Base-by-base conservation (phyloP, 495 filamentous ascomycete genomes). In the Penicillium pulvis region DNA sequence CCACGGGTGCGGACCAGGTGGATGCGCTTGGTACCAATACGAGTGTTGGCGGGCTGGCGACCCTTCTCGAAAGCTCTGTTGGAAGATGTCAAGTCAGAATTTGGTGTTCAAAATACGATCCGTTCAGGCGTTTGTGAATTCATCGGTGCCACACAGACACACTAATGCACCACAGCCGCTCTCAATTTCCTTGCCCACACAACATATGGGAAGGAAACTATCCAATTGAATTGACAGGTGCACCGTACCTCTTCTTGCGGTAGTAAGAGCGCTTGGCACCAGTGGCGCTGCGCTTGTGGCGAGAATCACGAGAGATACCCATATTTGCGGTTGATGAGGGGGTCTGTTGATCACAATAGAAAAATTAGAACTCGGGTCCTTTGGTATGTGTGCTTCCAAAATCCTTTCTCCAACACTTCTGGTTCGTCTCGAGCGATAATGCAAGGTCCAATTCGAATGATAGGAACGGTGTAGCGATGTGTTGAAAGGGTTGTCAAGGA, bases 231-330 rank as follows among this genome's bases (percentile, higher is more conserved):
- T 48, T 48, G 55, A 42, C 41, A 59, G 61, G 61, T 57, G 52
- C 66, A 66, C 71, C 79, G 79, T 87, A 88, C 85, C 85, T 86
- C 85, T 88, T 88, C 83, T 88, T 88, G 79, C 91, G 90, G 82
- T 95, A 96, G 84, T 83, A 86, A 80, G 93, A 85, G 72, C 93
- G 87, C 89, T 97, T 97, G 68, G 93, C 93, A 83, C 93, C 93
- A 71, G 93, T 92, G 77, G 91, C 91, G 79, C 90, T 90, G 82
- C 93, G 92, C 89, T 98, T 98, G 87, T 98, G 93, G 83, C 93
- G 91, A 71, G 91, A 96, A 81, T 97, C 93, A 79, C 93, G 90
- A 81, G 93, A 96, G 81, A 98, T 97, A 98, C 93, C 93, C 93
- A 98, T 98, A 79, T 84, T 89, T 84, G 84, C 85, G 81, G 74